A percentile compares a stretch with the other conserved stretches of the same genome.
These are phyloP conservation scores for Phytophthora hybrid DNA, from an alignment of 352 stramenopile genomes.

Conservation along the genomic window DNA sequence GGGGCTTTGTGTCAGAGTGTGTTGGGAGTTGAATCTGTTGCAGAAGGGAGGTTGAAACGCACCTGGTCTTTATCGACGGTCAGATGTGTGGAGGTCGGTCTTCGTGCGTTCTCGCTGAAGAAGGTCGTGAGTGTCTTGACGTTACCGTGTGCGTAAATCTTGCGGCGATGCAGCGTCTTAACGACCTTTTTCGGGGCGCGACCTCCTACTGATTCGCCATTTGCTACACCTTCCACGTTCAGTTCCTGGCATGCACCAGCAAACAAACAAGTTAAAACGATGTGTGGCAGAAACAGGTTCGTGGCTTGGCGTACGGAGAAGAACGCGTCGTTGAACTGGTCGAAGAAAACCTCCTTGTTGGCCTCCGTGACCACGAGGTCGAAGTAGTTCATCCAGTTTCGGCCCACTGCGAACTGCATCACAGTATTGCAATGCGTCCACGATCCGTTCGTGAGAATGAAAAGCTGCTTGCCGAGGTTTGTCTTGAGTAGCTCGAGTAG, in stretches of 20 bases:
- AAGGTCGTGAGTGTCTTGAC: slow-evolving; percentile 45
- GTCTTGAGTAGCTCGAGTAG: slow-evolving; percentile 47
- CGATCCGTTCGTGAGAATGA: slow-evolving; percentile 62
- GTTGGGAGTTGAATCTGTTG: neutral
- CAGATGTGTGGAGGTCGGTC: slow-evolving; percentile 6
- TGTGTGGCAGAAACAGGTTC: neutral
- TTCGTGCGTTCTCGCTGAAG: slow-evolving; percentile 35
- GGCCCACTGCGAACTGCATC: slow-evolving; percentile 55
- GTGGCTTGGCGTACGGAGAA: slow-evolving; percentile 44
- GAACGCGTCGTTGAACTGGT: slow-evolving; percentile 54
- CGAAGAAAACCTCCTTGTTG: slow-evolving; percentile 66
- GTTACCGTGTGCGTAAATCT: slow-evolving; percentile 61
- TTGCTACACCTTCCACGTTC: slow-evolving; percentile 1
- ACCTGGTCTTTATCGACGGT: slow-evolving; percentile 29
- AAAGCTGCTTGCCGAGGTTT: slow-evolving; percentile 47
- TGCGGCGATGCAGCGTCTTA: slow-evolving; percentile 38
- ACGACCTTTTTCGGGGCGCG: slow-evolving; percentile 39
- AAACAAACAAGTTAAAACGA: neutral
- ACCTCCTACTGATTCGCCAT: neutral
- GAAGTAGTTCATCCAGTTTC: slow-evolving; percentile 58
- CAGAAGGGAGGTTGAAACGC: neutral
- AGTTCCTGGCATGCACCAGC: slow-evolving; percentile 13
- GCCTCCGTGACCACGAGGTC: slow-evolving; percentile 59
- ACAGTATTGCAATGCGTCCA: slow-evolving; percentile 67
- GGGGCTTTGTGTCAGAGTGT: neutral